Evolutionary conservation across 306 rosid species (phyloP), one percentile per base, ranked within the genome.

Genomic region (Luffa aegyptiaca): DNA sequence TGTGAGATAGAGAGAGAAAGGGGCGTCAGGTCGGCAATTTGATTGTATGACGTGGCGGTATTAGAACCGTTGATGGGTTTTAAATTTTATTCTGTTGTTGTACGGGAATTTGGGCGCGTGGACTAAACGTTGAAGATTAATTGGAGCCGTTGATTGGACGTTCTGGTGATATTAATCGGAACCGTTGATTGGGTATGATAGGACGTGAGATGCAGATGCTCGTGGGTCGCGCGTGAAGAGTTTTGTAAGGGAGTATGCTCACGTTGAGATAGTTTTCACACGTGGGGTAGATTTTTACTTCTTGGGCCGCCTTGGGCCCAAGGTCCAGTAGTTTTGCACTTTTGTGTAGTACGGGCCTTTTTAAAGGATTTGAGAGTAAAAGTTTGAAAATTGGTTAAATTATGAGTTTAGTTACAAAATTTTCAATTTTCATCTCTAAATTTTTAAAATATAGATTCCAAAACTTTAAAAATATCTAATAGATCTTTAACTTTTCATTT

Each of bases 261-360:
- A 4, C 2, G 45, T 65, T 70, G 31, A 44, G 55, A 70, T 45
- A 70, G 14, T 45, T 70, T 70, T 21, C 76, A 70, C 39, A 70
- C 77, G 45, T 73, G 77, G 8, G 37, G 58, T 46, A 46, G 58
- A 45, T 46, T 49, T 73, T 73, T 18, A 26, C 26, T 49, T 49
- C 18, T 73, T 71, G 77, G 77, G 77, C 77, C 56, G 56, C 20
- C 10, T 71, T 14, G 18, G 57, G 76, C 57, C 57, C 41, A 71
- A 45, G 20, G 46, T 39, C 72, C 72, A 36, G n/a, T n/a, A n/a
- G n/a, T n/a, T n/a, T 36, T 36, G 44, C 46, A 64, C 72, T 64
- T 64, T 61, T 37, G 5, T 12, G 46, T 8, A 17, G 48, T 66
- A 16, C 45, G 5, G 39, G 7, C 46, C 42, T 36, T 5, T 26